Evolutionary conservation across 2,329 filamentous ascomycete genomes (phyloP), one percentile per base, ranked within the genome.

Genomic region (Acrocalymma vagum): DNA sequence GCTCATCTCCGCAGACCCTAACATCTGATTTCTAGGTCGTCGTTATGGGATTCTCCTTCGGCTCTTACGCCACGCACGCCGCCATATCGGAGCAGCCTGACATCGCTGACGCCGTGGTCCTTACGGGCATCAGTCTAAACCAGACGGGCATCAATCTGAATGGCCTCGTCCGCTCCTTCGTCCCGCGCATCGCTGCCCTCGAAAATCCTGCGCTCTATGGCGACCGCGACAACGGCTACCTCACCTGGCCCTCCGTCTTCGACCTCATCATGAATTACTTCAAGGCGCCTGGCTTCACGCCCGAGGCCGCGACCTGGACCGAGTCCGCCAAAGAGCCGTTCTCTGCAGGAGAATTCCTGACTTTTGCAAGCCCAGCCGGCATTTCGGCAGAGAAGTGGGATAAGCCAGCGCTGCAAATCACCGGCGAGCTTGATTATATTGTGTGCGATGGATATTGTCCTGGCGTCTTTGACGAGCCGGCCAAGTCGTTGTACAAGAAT

Each of bases 11-110:
- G n/a, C n/a, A n/a, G n/a, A n/a, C n/a, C n/a, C n/a, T n/a, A n/a
- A n/a, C n/a, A n/a, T n/a, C n/a, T n/a, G n/a, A n/a, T n/a, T n/a
- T n/a, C n/a, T n/a, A n/a, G n/a, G 26, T 62, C 4, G 56, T 45
- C 6, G 28, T 62, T 15, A 45, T 63, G 30, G 58, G 60, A 29
- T 58, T 58, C 47, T 57, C 49, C 9, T 64, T 62, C 34, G 60
- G 59, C 17, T 61, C 53, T 20, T 62, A 44, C 42, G 37, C 47
- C 13, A 60, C 53, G 4, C 46, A 61, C 35, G 44, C 29, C 5
- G 48, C 53, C 29, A 45, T 62, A 11, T 45, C 48, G 8, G 42
- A 43, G 16, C 37, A 34, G 8, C 52, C 52, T 9, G 40, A 46
- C 0, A 48, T 55, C 30, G 50, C 45, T 9, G 54, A 55, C 28